phyloP scores from a whole-genome alignment of 2,329 filamentous ascomycete genomes.

The Penicillium sp. region DNA sequence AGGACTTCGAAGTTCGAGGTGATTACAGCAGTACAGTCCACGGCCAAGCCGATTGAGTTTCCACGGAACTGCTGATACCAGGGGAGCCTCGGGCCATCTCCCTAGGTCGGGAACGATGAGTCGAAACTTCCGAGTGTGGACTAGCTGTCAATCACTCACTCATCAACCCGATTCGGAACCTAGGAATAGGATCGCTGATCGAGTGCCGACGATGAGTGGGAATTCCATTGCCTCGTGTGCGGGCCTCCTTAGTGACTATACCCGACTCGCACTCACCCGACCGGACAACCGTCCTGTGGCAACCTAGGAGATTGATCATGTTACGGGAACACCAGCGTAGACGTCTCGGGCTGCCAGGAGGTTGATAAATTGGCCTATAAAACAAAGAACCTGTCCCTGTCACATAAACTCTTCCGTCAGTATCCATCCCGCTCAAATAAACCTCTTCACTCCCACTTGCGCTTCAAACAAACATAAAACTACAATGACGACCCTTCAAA shows the following conservation, averaged over 20 bases:
- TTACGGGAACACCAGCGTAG: neutral
- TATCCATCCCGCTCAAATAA: neutral
- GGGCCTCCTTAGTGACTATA: neutral
- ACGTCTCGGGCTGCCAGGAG: neutral
- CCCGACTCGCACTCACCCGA: conserved; percentile 4
- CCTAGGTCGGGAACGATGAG: conserved; percentile 1
- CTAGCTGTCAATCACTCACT: conserved; percentile 8
- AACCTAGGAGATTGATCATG: neutral
- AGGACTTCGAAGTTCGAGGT: neutral
- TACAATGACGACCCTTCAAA: conserved; percentile 9
- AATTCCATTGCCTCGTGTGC: conserved; percentile 3
- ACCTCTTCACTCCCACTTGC: neutral
- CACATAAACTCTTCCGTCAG: neutral
- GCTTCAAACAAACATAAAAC: neutral
- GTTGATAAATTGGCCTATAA: neutral
- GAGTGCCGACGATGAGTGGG: conserved; percentile 3
- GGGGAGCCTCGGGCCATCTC: neutral
- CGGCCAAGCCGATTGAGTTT: neutral
- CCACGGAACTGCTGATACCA: neutral
- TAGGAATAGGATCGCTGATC: conserved; percentile 3
- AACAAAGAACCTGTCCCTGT: neutral
- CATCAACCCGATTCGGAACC: conserved; percentile 8
- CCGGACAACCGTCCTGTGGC: neutral
- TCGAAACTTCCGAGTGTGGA: conserved; percentile 2
- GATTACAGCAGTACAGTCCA: neutral